These are phyloP conservation scores for Iberis amara DNA, from an alignment of 441 rosid genomes.

Conservation along the genomic window DNA sequence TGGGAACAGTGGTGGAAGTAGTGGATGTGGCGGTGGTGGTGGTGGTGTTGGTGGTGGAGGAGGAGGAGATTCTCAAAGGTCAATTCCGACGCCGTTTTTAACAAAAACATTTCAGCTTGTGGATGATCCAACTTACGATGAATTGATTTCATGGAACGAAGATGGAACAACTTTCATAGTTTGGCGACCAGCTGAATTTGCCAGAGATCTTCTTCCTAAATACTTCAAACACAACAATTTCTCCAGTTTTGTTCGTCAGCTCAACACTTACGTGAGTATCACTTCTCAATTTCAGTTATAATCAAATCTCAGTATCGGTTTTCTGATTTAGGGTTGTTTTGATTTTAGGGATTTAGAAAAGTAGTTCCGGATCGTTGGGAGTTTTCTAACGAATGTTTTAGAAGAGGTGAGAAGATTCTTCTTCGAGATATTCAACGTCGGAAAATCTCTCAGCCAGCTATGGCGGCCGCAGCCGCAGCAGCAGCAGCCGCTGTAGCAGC, in stretches of 20 bases:
- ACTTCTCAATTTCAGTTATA: neutral
- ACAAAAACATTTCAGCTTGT: constrained; percentile 79
- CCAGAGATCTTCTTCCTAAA: constrained; percentile 81
- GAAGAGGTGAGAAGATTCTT: constrained; percentile 64
- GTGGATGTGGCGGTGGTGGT: constrained; percentile 30
- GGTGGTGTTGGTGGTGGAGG: too few relatives aligned
- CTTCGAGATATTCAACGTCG: constrained; percentile 82
- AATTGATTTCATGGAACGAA: constrained; percentile 76
- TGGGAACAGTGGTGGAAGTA: constrained; percentile 31
- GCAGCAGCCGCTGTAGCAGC: constrained; percentile 14
- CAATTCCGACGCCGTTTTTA: constrained; percentile 77
- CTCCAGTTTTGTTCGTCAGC: constrained; percentile 95
- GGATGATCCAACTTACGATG: constrained; percentile 58
- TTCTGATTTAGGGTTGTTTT: neutral
- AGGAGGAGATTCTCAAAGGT: constrained; percentile 63
- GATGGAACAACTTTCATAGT: constrained; percentile 80
- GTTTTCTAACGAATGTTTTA: constrained; percentile 71
- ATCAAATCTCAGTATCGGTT: neutral
- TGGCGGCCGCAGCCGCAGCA: constrained; percentile 25
- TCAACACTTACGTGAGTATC: constrained; percentile 76
- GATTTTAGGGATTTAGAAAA: constrained; percentile 38
- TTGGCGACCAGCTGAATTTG: constrained; percentile 85
- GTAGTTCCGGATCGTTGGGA: constrained; percentile 96
- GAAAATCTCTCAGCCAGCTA: constrained; percentile 42
- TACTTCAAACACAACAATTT: constrained; percentile 94